Conservation (phyloP, 1,284 basidiomycete genomes). For the Gymnopus androsaceus region DNA sequence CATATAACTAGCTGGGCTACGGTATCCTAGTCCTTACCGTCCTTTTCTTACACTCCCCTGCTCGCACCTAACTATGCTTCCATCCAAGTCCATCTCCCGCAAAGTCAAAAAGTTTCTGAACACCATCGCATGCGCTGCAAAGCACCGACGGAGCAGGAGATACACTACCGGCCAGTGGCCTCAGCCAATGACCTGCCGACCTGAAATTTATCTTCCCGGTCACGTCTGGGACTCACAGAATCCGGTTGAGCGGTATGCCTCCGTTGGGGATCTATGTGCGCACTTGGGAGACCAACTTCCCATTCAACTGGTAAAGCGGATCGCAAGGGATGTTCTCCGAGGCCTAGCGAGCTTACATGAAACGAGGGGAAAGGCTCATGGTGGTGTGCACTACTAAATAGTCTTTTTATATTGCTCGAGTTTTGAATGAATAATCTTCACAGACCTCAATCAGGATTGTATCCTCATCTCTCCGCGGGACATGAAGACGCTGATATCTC, state of each 20-base stretch:
- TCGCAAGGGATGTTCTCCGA: slow-evolving; percentile 29
- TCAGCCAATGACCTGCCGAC: neutral
- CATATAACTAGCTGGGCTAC: no score
- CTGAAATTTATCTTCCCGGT: slow-evolving; percentile 15
- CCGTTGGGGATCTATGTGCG: slow-evolving; percentile 24
- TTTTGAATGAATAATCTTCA: neutral
- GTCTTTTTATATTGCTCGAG: neutral
- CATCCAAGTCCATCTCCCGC: neutral
- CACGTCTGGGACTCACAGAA: slow-evolving; percentile 20
- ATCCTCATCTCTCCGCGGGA: slow-evolving; percentile 26
- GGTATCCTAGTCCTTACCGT: neutral
- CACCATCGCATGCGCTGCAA: neutral
- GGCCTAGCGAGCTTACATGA: slow-evolving; percentile 22
- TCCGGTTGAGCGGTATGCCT: slow-evolving; percentile 21
- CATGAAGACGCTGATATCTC: slow-evolving; percentile 24
- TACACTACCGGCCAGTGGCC: neutral
- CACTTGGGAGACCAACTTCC: slow-evolving; percentile 27
- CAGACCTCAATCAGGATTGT: slow-evolving; percentile 22
- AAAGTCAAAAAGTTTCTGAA: slow-evolving; percentile 1
- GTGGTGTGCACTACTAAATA: slow-evolving; percentile 15
- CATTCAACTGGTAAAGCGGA: slow-evolving; percentile 27
- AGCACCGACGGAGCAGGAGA: neutral
- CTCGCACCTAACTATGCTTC: neutral
- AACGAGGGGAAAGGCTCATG: slow-evolving; percentile 18
- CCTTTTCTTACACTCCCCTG: neutral